Percentiles rank a stretch among this genome's conserved stretches.
These are phyloP conservation scores for Clohesyomyces aquaticus DNA, from an alignment of 495 filamentous ascomycete species.

Conservation along the genomic window DNA sequence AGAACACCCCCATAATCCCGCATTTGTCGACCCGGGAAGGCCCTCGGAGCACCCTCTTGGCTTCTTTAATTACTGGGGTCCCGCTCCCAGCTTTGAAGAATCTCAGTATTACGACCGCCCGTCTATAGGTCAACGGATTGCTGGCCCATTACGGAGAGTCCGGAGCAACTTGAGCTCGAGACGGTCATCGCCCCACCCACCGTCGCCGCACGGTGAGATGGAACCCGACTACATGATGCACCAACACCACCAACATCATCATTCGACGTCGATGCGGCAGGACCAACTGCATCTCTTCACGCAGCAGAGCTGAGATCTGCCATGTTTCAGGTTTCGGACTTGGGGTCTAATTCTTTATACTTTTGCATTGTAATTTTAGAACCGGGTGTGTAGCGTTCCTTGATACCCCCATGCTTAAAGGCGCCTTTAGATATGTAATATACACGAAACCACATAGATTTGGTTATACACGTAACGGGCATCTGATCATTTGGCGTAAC, in stretches of 20 bases:
- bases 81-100: conserved; percentile 30
- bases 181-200: conserved; percentile 8
- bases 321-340: not conserved
- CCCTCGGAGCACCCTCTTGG: conserved; percentile 23
- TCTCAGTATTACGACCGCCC: conserved; percentile 31
- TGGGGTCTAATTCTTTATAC: not conserved
- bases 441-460: not conserved
- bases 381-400: not conserved
- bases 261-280: not conserved
- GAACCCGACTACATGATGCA: conserved; percentile 18
- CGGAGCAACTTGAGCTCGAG: conserved; percentile 19
- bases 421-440: not conserved
- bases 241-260: conserved; percentile 16
- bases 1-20: conserved; percentile 6
- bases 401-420: not conserved
- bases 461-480: too few relatives aligned
- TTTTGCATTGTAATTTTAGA: not conserved
- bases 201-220: conserved; percentile 16
- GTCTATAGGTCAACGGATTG: conserved; percentile 21
- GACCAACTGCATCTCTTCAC: conserved; percentile 29
- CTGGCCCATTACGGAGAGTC: conserved; percentile 27
- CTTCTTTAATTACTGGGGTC: conserved; percentile 34
- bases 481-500: too few relatives aligned
- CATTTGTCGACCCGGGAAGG: conserved; percentile 23
- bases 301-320: conserved; percentile 11